These are phyloP conservation scores for Leccinum incarnatum DNA, from an alignment of 768 basidiomycete genomes.

Conservation along the genomic window DNA sequence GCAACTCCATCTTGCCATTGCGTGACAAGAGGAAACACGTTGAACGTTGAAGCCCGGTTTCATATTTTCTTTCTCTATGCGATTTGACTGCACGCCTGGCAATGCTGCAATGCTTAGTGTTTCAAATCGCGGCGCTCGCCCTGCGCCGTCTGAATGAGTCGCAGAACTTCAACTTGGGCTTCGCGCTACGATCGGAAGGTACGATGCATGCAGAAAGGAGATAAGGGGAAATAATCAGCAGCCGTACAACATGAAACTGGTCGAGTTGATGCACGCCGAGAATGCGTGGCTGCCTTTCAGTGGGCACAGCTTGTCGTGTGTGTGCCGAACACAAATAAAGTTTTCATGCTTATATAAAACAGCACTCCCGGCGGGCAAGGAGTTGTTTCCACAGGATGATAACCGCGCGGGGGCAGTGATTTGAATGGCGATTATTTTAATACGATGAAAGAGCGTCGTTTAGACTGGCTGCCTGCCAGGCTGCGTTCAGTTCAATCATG, in stretches of 20 bases:
- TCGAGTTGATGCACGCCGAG: constrained; percentile 28
- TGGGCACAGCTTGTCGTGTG: constrained; percentile 14
- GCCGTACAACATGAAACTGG: constrained; percentile 17
- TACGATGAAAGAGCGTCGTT: constrained; percentile 13
- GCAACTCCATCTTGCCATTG: neutral
- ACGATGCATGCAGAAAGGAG: constrained; percentile 18
- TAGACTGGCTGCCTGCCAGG: neutral
- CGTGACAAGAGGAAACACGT: constrained; percentile 3
- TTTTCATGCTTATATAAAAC: constrained; percentile 12
- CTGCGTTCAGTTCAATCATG: constrained; percentile 1
- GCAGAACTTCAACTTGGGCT: neutral
- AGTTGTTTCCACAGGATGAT: constrained; percentile 21
- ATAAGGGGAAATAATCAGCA: constrained; percentile 21
- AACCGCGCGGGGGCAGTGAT: constrained; percentile 26
- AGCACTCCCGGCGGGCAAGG: constrained; percentile 7
- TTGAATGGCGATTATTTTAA: constrained; percentile 7
- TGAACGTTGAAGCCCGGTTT: constrained; percentile 13
- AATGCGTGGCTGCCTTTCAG: constrained; percentile 21
- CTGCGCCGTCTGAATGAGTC: neutral
- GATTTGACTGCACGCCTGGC: neutral
- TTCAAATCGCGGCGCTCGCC: neutral
- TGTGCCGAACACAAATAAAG: constrained; percentile 10
- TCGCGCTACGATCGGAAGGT: constrained; percentile 11
- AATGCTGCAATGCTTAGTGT: neutral
- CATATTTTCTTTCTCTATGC: constrained; percentile 1